Base-by-base conservation (phyloP, 192 early-diverging fungal genomes). In the Coemansia sp. region DNA sequence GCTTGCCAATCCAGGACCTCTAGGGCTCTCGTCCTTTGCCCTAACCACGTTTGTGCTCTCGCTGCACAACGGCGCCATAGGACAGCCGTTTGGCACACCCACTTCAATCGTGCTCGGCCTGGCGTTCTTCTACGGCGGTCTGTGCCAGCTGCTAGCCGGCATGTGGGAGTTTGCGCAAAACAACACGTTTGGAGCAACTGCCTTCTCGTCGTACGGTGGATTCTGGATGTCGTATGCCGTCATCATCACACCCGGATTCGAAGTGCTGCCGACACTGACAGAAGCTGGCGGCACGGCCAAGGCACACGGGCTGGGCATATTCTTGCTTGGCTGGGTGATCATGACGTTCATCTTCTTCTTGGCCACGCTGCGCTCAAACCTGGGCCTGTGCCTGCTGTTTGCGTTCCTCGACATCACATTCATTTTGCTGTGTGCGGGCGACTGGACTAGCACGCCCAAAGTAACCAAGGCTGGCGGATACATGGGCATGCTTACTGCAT, bases 171-270 rank as follows among this genome's bases (percentile, higher is more conserved):
- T 90, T 70, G 82, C 83, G 34, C 70, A 74, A 4, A 86, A 88
- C 54, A 92, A 93, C 66, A 91, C 88, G 9, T 92, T 93, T 82
- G 89, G 90, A 66, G 90, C 90, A 54, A 91, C 89, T 11, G 89
- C 87, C 9, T 91, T 91, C 75, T 80, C 86, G 44, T 85, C 84
- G 21, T 90, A 86, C 24, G 86, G 83, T 56, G 88, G 83, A 24
- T 88, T 86, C 83, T 90, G 86, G 89, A 66, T 87, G 50, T 74
- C 88, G 4, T 90, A 75, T 31, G 85, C 73, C 23, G 74, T 67
- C 8, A 83, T 89, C 28, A 67, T 85, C 53, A 81, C 83, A 38
- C 86, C 88, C 8, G 81, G 76, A 28, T 84, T 84, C 24, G 78
- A 74, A 23, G 69, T 88, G 48, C 56, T 69, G n/a, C 66, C 51